Evolutionary conservation across 331 rosid genomes (phyloP).

Genomic region (Acacia pycnantha): DNA sequence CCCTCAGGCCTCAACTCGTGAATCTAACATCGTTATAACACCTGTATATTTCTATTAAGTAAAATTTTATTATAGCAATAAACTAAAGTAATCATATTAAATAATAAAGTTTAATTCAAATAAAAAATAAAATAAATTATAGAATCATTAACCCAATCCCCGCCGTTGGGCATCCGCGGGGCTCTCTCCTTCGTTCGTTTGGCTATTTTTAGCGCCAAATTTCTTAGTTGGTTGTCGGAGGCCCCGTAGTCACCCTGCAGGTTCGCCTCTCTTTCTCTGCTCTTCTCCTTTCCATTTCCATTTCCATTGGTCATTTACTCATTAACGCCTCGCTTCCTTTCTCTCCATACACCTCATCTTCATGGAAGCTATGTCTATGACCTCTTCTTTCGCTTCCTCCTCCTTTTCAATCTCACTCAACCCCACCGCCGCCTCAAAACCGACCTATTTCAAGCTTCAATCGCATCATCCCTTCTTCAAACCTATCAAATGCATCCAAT

Average conservation of each 20-base stretch:
- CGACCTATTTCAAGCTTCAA: constrained; percentile 28
- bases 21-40: too few species aligned
- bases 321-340: background rate
- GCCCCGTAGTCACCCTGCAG: background rate
- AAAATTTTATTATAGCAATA: too few species aligned
- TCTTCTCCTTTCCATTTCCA: background rate
- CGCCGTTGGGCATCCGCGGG: background rate
- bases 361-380: constrained; percentile 55
- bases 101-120: too few species aligned
- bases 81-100: too few species aligned
- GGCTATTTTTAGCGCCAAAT: background rate
- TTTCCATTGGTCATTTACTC: background rate
- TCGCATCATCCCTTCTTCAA: constrained; percentile 20
- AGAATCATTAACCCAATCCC: background rate
- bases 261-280: background rate
- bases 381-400: constrained; percentile 30
- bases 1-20: too few species aligned
- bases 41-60: too few species aligned
- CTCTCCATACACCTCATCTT: background rate
- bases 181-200: background rate
- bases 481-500: constrained; percentile 44
- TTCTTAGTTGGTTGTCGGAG: background rate
- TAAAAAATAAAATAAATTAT: too few species aligned
- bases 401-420: constrained; percentile 38
- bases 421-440: constrained; percentile 5